phyloP scores from a whole-genome alignment of 257 asterid genomes.

The Petunia axillaris region DNA sequence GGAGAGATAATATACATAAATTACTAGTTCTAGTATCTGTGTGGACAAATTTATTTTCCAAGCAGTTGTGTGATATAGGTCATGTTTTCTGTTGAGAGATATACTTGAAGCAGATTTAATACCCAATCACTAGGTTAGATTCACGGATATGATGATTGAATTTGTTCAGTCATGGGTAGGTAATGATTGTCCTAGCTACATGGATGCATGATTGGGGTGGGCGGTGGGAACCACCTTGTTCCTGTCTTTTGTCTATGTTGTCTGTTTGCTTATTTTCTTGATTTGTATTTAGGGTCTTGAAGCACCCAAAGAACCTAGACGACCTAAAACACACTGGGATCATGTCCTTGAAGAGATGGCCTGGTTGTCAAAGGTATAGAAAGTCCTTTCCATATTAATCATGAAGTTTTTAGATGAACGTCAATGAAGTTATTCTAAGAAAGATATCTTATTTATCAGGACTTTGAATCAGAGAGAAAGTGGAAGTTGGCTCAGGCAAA shows the following conservation, averaged over 20 bases:
- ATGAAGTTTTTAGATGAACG: neutral
- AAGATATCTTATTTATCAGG: constrained; percentile 50
- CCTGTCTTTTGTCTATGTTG: constrained; percentile 23
- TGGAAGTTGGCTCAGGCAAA: constrained; percentile 98
- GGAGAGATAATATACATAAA: constrained; percentile 4
- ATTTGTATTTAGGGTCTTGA: constrained; percentile 70
- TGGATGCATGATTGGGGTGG: neutral
- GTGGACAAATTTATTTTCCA: neutral
- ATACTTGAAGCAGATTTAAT: neutral
- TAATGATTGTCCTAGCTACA: neutral
- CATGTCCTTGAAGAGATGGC: constrained; percentile 99
- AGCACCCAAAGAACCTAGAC: constrained; percentile 92
- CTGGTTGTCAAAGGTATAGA: constrained; percentile 89
- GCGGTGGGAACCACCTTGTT: neutral
- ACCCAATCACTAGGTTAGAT: constrained; percentile 16
- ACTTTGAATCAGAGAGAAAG: constrained; percentile 97
- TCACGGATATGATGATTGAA: constrained; percentile 18
- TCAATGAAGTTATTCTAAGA: constrained; percentile 28
- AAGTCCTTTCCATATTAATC: constrained; percentile 18
- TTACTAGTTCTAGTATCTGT: neutral
- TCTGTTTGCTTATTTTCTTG: constrained; percentile 28
- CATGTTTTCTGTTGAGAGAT: neutral
- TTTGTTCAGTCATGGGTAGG: constrained; percentile 18
- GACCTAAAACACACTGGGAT: constrained; percentile 97
- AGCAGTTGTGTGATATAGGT: constrained; percentile 10